Evolutionary conservation across 1,284 basidiomycete genomes (phyloP), one percentile per base, ranked within the genome.

Genomic region (Ceratobasidium sp.): DNA sequence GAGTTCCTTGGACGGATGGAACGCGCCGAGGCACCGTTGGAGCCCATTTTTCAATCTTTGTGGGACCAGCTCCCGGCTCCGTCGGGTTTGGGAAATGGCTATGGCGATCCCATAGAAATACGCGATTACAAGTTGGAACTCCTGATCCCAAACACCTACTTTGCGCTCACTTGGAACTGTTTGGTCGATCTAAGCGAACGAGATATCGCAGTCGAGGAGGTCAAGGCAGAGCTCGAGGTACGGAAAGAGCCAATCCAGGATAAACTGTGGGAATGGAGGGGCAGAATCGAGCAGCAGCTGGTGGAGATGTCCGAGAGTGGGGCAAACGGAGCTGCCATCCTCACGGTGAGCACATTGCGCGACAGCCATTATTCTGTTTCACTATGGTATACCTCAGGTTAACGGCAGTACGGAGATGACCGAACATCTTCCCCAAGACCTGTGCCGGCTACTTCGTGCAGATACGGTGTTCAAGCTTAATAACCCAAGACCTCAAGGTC

Each of bases 381-480:
- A 8, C 23, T 8, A 55, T 33, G 20, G 14, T n/a, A 20, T 35
- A 14, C 1, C 20, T 59, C 30, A 74, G 71, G 59, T 74, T 10
- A 50, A 55, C 10, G 71, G 48, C 23, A 65, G 33, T 12, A 54
- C 44, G 0, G 71, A 74, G 16, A 0, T 27, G 10, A 48, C 48
- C 1, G 14, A 27, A n/a, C 14, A 50, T 27, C 60, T 74, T 3
- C 64, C 71, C 0, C 16, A 3, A 12, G 33, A 74, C 33, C 18
- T 33, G 1, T 48, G 71, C 14, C 23, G 64, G 4, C 46, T 74
- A 16, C 60, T 74, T 23, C 71, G 71, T 41, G 71, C 71, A 1
- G 71, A 74, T 33, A 74, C 71, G 1, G 46, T 74, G 33, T 74
- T 74, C 46, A 52, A 38, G 33, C 38, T 55, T n/a, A 59, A 59